Evolutionary conservation across 2,329 filamentous ascomycete genomes (phyloP).

Genomic region (Paraconiothyrium sp.): DNA sequence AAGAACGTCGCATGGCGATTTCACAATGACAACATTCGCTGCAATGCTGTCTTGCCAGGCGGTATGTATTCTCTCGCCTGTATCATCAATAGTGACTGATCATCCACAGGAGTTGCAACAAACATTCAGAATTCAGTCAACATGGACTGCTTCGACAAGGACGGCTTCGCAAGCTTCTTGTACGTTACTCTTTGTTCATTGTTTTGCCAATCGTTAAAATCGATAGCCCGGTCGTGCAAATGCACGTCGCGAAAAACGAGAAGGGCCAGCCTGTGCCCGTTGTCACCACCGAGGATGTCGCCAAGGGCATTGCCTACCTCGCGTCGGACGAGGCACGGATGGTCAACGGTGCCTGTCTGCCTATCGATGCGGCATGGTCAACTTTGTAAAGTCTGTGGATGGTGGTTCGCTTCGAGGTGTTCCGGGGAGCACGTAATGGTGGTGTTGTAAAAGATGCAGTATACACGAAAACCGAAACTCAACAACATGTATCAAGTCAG

Average conservation of each 20-base stretch:
- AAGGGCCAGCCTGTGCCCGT: constrained; percentile 32
- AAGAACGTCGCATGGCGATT: constrained; percentile 60
- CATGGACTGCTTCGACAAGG: constrained; percentile 34
- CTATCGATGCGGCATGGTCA: constrained; percentile 42
- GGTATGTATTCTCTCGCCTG: constrained; percentile 27
- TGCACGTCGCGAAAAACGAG: constrained; percentile 35
- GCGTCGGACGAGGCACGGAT: constrained; percentile 39
- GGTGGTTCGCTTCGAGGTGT: too few species aligned
- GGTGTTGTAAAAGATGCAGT: too few species aligned
- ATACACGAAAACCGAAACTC: too few species aligned
- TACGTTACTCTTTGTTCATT: constrained; percentile 15
- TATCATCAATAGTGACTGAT: background rate
- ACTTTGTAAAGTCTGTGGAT: constrained; percentile 24
- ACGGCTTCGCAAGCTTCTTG: constrained; percentile 33
- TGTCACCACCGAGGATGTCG: constrained; percentile 34
- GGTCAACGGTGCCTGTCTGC: constrained; percentile 37
- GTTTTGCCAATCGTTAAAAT: constrained; percentile 15
- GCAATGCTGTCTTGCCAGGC: constrained; percentile 58
- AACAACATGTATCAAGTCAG: too few species aligned
- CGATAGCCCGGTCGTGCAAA: constrained; percentile 29
- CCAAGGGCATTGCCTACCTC: constrained; percentile 36
- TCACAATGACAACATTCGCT: constrained; percentile 56
- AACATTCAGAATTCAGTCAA: constrained; percentile 36
- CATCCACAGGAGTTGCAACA: constrained; percentile 16
- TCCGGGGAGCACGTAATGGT: too few species aligned